Percentiles rank a stretch among this genome's conserved stretches.
Conservation (phyloP, 2,329 filamentous ascomycete genomes). For the Passalora sequoiae region DNA sequence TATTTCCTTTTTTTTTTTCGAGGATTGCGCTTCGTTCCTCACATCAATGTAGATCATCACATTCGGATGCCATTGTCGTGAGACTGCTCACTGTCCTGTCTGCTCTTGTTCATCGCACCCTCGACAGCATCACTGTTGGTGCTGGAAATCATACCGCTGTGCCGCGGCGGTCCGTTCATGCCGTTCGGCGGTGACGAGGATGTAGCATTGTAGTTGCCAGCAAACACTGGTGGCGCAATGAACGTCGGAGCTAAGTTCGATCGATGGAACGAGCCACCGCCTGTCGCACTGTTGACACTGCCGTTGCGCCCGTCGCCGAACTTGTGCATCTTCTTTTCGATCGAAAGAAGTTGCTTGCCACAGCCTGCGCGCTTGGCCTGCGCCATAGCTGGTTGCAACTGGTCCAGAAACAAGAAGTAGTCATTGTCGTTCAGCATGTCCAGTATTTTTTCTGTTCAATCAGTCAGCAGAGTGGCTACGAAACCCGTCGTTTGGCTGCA, state of each 20-base stretch:
- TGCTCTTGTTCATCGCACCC: conserved; percentile 27
- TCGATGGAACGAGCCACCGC: no score
- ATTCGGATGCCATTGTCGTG: conserved; percentile 15
- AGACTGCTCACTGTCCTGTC: conserved; percentile 26
- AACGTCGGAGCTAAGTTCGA: conserved; percentile 7
- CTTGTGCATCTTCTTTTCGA: conserved; percentile 48
- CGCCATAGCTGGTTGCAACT: conserved; percentile 42
- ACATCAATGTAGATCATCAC: conserved; percentile 11
- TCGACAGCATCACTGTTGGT: conserved; percentile 34
- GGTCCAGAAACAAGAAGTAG: conserved; percentile 39
- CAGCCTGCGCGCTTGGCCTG: conserved; percentile 40
- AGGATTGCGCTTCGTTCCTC: not conserved
- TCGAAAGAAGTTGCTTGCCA: conserved; percentile 43
- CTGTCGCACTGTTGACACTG: conserved; percentile 7
- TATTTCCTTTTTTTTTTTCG: not conserved
- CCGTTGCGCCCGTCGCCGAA: conserved; percentile 30
- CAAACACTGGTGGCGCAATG: conserved; percentile 17
- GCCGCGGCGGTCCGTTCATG: conserved; percentile 26
- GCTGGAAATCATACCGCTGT: conserved; percentile 27
- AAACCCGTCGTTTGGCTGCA: conserved; percentile 25
- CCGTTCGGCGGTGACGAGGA: conserved; percentile 27
- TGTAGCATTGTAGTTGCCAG: conserved; percentile 24
- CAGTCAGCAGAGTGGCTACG: not conserved
- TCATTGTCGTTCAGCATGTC: conserved; percentile 40
- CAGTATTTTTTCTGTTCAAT: conserved; percentile 70